A percentile compares a stretch with the other conserved stretches of the same genome.
Evolutionary conservation across 73 alveolate species (phyloP).

Genomic region (Tetrahymena thermophila): DNA sequence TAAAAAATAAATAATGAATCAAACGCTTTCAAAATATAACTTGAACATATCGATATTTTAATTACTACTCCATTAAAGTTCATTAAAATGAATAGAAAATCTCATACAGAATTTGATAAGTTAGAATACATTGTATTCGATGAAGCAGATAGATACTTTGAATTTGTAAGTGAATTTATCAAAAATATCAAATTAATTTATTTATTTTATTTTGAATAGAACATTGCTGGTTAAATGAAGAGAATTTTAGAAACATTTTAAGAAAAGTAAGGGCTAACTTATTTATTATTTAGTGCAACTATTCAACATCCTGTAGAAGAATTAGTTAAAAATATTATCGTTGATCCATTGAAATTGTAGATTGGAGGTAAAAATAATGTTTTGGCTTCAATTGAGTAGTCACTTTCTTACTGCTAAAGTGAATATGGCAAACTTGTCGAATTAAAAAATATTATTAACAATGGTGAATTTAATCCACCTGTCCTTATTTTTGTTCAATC

Average conservation of each 20-base stretch:
- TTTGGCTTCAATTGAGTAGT: conserved; percentile 56
- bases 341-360: conserved; percentile 65
- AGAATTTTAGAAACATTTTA: neutral
- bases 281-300: conserved; percentile 88
- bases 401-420: conserved; percentile 70
- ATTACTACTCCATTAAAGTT: conserved; percentile 51
- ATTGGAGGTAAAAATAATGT: conserved; percentile 78
- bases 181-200: neutral
- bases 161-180: conserved; percentile 45
- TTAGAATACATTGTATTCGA: conserved; percentile 53
- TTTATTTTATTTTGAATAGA: conserved; percentile 13
- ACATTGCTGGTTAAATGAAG: conserved; percentile 4
- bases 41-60: conserved; percentile 24
- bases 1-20: conserved; percentile 19
- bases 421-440: conserved; percentile 84
- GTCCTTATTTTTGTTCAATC: conserved; percentile 93
- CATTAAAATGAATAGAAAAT: conserved; percentile 8
- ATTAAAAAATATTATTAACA: conserved; percentile 46
- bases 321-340: conserved; percentile 64
- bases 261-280: neutral
- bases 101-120: conserved; percentile 1
- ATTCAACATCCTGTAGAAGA: conserved; percentile 82
- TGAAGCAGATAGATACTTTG: conserved; percentile 81
- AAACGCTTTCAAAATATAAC: conserved; percentile 18
- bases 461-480: conserved; percentile 88